phyloP scores from a whole-genome alignment of 345 rosid species.

The Gossypium australe region DNA sequence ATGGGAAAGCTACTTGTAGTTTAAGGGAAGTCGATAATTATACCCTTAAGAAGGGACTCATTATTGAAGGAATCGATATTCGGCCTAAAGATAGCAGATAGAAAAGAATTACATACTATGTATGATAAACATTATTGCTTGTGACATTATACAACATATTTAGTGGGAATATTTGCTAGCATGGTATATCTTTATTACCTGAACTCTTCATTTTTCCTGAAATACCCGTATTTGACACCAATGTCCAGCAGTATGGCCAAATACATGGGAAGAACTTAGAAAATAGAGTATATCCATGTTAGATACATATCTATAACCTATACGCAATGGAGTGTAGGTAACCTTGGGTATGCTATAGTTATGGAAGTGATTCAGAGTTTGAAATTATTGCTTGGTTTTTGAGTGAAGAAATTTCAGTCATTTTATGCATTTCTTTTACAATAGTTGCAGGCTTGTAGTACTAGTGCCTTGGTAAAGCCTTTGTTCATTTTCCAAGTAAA shows the following conservation, averaged over 20 bases:
- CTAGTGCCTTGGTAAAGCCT: not conserved
- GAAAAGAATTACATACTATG: not conserved
- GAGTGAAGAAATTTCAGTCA: not conserved
- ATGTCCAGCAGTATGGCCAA: not conserved
- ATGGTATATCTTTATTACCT: not conserved
- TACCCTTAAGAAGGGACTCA: slow-evolving; percentile 23
- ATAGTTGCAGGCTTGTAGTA: not conserved
- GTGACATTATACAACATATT: not conserved
- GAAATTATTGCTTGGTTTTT: not conserved
- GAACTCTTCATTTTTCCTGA: not conserved
- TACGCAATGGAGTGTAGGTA: no score
- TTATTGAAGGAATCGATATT: slow-evolving; percentile 37
- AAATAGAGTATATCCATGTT: no score
- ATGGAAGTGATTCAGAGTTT: not conserved
- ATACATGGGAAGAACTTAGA: no score
- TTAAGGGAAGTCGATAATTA: slow-evolving; percentile 24
- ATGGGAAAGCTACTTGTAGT: slow-evolving; percentile 19
- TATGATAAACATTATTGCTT: not conserved
- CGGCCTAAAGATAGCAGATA: slow-evolving; percentile 29
- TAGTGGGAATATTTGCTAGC: not conserved
- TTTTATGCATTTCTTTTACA: no score
- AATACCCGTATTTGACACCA: not conserved
- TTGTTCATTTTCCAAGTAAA: not conserved
- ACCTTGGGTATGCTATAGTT: not conserved
- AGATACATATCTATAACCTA: no score